A percentile compares a stretch with the other conserved stretches of the same genome.
Evolutionary conservation across 805 yeast genomes (phyloP).

Genomic region (Wickerhamiella vanderwaltii): DNA sequence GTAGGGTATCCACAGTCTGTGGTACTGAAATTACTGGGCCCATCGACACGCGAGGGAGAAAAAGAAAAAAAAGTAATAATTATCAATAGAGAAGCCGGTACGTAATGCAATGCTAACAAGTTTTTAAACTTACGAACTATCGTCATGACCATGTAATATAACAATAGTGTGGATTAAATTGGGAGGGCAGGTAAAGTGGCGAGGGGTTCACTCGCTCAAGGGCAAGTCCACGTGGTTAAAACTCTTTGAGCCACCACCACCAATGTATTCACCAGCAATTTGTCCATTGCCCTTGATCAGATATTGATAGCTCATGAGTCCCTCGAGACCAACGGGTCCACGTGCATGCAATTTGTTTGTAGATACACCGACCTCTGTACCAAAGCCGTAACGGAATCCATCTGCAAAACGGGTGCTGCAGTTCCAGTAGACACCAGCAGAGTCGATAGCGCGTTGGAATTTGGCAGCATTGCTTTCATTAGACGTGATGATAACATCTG

Average conservation of each 20-base stretch:
- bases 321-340: constrained; percentile 98
- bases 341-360: constrained; percentile 96
- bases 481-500: constrained; percentile 83
- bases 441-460: constrained; percentile 77
- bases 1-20: too few relatives aligned
- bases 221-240: constrained; percentile 48
- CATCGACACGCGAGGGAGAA: too few relatives aligned
- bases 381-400: constrained; percentile 97
- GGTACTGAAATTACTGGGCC: too few relatives aligned
- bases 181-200: too few relatives aligned
- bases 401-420: constrained; percentile 96
- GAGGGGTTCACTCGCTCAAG: too few relatives aligned
- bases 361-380: constrained; percentile 96
- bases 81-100: too few relatives aligned
- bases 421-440: constrained; percentile 97
- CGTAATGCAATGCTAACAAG: too few relatives aligned
- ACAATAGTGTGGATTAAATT: too few relatives aligned
- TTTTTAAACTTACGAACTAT: too few relatives aligned
- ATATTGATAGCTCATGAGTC: constrained; percentile 90
- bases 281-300: constrained; percentile 89
- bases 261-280: constrained; percentile 78
- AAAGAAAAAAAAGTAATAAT: too few relatives aligned
- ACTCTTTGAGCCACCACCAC: constrained; percentile 76
- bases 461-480: constrained; percentile 55
- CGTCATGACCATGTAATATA: too few relatives aligned